Conservation (phyloP, 257 asterid species). For the Solanum chiquidenum region DNA sequence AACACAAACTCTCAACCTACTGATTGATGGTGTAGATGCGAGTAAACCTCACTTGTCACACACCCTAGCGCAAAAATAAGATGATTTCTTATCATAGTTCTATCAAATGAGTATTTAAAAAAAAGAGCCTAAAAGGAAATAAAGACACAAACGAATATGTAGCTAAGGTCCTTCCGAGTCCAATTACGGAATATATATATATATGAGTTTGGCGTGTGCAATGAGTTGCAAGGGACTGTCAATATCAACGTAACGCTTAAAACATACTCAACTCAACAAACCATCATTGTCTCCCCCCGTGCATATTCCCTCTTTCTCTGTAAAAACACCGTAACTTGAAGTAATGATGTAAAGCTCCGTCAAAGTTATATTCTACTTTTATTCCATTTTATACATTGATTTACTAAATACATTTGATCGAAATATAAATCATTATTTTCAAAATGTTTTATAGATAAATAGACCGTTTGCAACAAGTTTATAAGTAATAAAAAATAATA, state of each 20-base stretch:
- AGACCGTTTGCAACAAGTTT: background rate
- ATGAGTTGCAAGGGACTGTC: background rate
- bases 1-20: background rate
- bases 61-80: background rate
- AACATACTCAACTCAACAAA: background rate
- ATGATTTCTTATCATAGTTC: background rate
- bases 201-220: background rate
- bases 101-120: background rate
- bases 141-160: background rate
- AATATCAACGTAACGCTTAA: background rate
- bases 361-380: background rate
- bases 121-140: background rate
- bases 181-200: background rate
- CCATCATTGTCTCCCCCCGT: background rate
- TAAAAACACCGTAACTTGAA: background rate
- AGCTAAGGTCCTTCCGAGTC: background rate
- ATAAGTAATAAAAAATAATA: no score
- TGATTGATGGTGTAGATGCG: background rate
- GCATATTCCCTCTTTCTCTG: background rate
- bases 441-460: background rate
- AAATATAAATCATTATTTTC: background rate
- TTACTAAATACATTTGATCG: background rate
- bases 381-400: background rate
- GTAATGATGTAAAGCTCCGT: background rate
- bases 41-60: background rate